Evolutionary conservation across 2,329 filamentous ascomycete genomes (phyloP).

Genomic region (Leptographium lundbergii): DNA sequence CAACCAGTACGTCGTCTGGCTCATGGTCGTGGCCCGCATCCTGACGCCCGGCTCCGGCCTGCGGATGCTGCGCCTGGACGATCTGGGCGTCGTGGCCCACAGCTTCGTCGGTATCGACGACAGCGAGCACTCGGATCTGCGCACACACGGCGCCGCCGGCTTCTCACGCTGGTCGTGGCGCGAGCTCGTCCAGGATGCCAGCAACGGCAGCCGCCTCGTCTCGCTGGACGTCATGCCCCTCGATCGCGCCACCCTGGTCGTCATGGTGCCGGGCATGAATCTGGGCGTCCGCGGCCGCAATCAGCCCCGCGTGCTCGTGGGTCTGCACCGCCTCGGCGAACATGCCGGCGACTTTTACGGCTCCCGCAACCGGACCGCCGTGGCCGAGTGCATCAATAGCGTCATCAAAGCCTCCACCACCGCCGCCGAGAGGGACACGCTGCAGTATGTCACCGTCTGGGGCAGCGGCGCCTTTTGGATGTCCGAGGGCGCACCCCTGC

Average conservation of each 20-base stretch:
- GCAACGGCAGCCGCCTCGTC: neutral
- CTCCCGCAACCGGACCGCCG: neutral
- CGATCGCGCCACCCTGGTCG: neutral
- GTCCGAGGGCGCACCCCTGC: neutral
- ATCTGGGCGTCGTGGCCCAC: neutral
- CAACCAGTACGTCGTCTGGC: slow-evolving; percentile 4
- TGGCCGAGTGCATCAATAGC: neutral
- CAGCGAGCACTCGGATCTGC: neutral
- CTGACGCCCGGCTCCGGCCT: slow-evolving; percentile 8
- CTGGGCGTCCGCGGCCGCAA: neutral
- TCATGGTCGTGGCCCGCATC: slow-evolving; percentile 6
- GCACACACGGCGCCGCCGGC: slow-evolving; percentile 1
- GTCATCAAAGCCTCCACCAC: neutral
- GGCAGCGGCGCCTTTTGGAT: neutral
- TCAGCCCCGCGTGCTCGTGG: neutral
- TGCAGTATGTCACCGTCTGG: neutral
- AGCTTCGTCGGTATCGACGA: neutral
- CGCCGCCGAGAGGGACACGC: neutral
- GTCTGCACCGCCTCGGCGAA: neutral
- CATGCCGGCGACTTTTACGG: neutral
- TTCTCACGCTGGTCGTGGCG: slow-evolving; percentile 2
- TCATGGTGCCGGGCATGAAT: neutral
- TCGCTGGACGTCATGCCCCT: neutral
- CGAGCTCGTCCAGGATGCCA: neutral
- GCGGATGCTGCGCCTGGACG: slow-evolving; percentile 1